phyloP scores from a whole-genome alignment of 176 grass and related monocot genomes.

The Musa schizocarpa region DNA sequence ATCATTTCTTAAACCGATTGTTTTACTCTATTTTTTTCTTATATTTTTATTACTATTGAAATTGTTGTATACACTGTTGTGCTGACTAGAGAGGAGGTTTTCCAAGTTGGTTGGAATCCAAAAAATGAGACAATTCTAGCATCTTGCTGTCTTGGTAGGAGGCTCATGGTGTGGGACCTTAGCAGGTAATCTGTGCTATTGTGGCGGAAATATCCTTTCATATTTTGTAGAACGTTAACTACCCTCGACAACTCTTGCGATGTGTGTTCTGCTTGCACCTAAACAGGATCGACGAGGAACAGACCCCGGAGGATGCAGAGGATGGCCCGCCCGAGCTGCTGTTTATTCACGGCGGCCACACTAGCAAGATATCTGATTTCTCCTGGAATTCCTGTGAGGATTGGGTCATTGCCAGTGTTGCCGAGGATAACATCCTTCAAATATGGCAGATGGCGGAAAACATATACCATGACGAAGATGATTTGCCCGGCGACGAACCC shows the following conservation, averaged over 20 bases:
- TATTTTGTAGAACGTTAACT: too few species aligned
- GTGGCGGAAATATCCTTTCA: too few species aligned
- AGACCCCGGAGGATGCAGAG: conserved; percentile 86
- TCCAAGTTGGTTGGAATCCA: conserved; percentile 99
- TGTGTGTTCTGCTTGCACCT: neutral
- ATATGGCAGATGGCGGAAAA: conserved; percentile 99
- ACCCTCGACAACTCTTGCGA: too few species aligned
- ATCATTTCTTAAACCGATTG: conserved; percentile 1
- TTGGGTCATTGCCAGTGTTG: conserved; percentile 85
- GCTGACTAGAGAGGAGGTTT: conserved; percentile 75
- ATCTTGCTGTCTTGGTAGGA: conserved; percentile 89
- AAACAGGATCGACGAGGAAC: conserved; percentile 82
- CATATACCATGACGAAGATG: conserved; percentile 97
- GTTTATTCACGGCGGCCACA: conserved; percentile 96
- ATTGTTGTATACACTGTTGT: conserved; percentile 5
- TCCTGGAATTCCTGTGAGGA: conserved; percentile 96
- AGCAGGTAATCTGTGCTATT: conserved; percentile 53
- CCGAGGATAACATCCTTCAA: conserved; percentile 98
- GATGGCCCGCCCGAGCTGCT: conserved; percentile 89
- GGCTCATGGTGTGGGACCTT: conserved; percentile 97
- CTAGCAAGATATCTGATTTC: conserved; percentile 98
- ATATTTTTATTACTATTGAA: neutral
- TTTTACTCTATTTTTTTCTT: neutral
- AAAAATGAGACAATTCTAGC: conserved; percentile 97
- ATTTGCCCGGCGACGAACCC: conserved; percentile 57